Conservation (phyloP, 2,329 filamentous ascomycete genomes). For the Coleophoma crateriformis region DNA sequence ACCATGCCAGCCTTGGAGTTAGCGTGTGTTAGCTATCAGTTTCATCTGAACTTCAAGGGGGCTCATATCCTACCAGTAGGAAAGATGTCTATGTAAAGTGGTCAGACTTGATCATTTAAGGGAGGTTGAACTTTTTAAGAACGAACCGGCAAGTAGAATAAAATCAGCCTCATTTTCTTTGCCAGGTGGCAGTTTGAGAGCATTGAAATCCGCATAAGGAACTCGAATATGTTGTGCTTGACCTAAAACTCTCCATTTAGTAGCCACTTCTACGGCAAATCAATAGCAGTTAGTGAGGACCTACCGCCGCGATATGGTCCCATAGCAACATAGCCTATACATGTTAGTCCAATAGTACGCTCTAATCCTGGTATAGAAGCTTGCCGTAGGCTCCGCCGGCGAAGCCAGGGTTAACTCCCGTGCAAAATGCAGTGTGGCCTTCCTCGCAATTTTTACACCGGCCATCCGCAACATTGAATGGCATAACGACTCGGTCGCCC, state of each 20-base stretch:
- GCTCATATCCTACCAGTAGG: conserved; percentile 22
- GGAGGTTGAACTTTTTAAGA: too few species aligned
- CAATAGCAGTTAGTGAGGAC: too few species aligned
- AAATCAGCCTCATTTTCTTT: conserved; percentile 53
- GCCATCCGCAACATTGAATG: conserved; percentile 60
- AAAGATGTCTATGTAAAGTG: conserved; percentile 32
- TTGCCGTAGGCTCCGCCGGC: conserved; percentile 51
- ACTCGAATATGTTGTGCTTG: conserved; percentile 60
- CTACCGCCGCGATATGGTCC: conserved; percentile 39
- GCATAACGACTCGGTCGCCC: conserved; percentile 58
- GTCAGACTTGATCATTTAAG: too few species aligned
- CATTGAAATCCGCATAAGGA: conserved; percentile 64
- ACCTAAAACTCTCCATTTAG: neutral
- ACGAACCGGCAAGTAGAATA: conserved; percentile 34
- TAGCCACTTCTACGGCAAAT: too few species aligned
- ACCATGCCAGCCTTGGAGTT: conserved; percentile 44
- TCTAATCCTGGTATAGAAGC: neutral
- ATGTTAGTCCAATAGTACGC: neutral
- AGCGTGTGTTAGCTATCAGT: too few species aligned
- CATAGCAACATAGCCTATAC: conserved; percentile 50
- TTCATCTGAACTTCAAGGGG: too few species aligned
- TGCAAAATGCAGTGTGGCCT: conserved; percentile 60
- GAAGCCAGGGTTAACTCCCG: conserved; percentile 56
- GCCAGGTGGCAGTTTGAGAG: conserved; percentile 53
- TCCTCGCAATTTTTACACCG: conserved; percentile 60